Percentiles rank a stretch among this genome's conserved stretches.
These are phyloP conservation scores for Taiozyma sp. DNA, from an alignment of 1,139 yeast genomes.

Conservation along the genomic window DNA sequence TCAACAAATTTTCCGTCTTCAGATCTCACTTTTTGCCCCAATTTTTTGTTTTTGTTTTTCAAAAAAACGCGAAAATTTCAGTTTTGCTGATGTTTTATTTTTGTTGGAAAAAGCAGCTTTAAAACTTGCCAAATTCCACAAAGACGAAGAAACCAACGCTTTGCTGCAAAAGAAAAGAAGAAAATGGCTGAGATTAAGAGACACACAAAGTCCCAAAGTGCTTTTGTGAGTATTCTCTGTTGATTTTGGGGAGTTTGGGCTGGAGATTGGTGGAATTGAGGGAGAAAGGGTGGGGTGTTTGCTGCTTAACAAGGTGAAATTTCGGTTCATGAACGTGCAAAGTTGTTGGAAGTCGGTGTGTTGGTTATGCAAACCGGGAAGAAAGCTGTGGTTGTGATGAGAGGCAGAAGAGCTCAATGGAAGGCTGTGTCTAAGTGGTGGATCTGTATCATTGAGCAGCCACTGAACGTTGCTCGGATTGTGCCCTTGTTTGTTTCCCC, in stretches of 20 bases:
- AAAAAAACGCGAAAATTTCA: not conserved
- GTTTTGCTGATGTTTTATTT: not conserved
- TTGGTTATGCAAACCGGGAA: not conserved
- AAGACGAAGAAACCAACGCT: not conserved
- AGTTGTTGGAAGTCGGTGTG: not conserved
- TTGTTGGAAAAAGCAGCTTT: not conserved
- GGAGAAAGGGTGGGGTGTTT: not conserved
- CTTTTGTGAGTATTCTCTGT: slow-evolving; percentile 40
- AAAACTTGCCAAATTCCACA: not conserved
- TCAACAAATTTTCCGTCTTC: not conserved
- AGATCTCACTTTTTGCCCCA: not conserved
- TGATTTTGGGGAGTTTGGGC: not conserved
- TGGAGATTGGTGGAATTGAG: not conserved
- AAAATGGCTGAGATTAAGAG: slow-evolving; percentile 37
- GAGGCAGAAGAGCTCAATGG: not conserved
- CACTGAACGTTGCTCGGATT: too few species aligned
- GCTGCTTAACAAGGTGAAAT: not conserved
- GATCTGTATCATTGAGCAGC: too few species aligned
- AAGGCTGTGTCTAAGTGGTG: too few species aligned
- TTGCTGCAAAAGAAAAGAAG: not conserved
- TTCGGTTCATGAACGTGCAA: not conserved
- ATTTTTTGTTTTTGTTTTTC: not conserved
- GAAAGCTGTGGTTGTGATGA: not conserved
- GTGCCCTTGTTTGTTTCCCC: too few species aligned
- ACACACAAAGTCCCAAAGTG: slow-evolving; percentile 71